Percentiles rank a stretch among this genome's conserved stretches.
Evolutionary conservation across 1,139 yeast genomes (phyloP).

Genomic region (Yamadazyma songkhlaensis): DNA sequence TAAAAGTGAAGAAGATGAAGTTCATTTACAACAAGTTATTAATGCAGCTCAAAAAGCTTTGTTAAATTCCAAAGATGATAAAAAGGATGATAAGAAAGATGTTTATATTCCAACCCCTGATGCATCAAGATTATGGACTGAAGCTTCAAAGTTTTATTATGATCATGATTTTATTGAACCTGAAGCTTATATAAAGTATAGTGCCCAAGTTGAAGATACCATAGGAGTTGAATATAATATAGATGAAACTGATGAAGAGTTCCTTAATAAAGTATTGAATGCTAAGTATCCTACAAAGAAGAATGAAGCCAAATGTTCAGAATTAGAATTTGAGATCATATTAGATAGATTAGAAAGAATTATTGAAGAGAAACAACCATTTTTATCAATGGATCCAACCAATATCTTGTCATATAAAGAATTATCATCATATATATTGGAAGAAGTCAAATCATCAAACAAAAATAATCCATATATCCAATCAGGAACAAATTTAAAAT

Average conservation of each 20-base stretch:
- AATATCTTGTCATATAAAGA: constrained; percentile 73
- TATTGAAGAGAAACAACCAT: constrained; percentile 83
- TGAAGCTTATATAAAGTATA: constrained; percentile 76
- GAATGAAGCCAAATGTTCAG: constrained; percentile 44
- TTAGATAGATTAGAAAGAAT: constrained; percentile 73
- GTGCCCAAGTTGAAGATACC: constrained; percentile 95
- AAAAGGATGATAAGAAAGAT: constrained; percentile 29
- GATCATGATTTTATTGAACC: constrained; percentile 68
- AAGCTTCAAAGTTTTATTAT: constrained; percentile 67
- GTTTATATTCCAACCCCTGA: constrained; percentile 97
- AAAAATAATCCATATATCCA: constrained; percentile 29
- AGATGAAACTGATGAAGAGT: constrained; percentile 86
- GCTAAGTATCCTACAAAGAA: constrained; percentile 25
- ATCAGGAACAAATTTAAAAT: constrained; percentile 30
- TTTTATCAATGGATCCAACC: constrained; percentile 77
- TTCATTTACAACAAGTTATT: constrained; percentile 88
- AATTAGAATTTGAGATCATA: constrained; percentile 81
- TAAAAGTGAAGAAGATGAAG: constrained; percentile 96
- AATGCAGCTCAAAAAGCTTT: constrained; percentile 70
- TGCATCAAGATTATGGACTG: constrained; percentile 82
- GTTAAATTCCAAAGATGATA: constrained; percentile 27
- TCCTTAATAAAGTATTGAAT: constrained; percentile 45
- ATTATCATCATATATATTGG: constrained; percentile 48
- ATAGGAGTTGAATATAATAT: constrained; percentile 82
- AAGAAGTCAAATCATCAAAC: constrained; percentile 29